phyloP scores from a whole-genome alignment of 805 yeast genomes.

The Hanseniaspora meyeri region DNA sequence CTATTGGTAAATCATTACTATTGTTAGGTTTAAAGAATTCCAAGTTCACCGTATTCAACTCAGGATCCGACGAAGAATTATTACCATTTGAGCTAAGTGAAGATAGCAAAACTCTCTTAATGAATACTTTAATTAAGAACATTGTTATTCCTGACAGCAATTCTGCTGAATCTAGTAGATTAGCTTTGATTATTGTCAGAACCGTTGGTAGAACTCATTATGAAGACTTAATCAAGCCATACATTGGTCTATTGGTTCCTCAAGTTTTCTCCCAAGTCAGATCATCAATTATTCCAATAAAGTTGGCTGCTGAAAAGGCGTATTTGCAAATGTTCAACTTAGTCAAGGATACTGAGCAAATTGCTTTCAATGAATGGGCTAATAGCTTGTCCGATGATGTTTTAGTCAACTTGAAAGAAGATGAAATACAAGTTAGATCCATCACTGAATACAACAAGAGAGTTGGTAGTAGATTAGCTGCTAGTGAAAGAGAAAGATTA shows the following conservation, averaged over 20 bases:
- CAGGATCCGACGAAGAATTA: conserved; percentile 12
- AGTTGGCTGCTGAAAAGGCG: conserved; percentile 88
- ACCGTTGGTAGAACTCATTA: conserved; percentile 58
- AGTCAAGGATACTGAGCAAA: conserved; percentile 50
- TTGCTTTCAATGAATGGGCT: conserved; percentile 55
- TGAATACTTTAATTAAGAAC: conserved; percentile 39
- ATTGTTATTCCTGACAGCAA: conserved; percentile 44
- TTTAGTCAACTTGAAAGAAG: conserved; percentile 33
- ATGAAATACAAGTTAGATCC: conserved; percentile 55
- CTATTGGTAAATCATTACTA: conserved; percentile 68
- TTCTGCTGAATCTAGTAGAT: conserved; percentile 67
- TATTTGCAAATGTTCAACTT: conserved; percentile 59
- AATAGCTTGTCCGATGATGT: conserved; percentile 29
- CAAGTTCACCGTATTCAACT: conserved; percentile 25
- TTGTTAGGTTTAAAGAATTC: conserved; percentile 34
- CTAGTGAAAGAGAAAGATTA: conserved; percentile 75
- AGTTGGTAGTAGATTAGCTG: conserved; percentile 77
- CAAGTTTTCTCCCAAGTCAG: conserved; percentile 72
- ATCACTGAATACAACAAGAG: conserved; percentile 80
- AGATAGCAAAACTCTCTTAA: conserved; percentile 32
- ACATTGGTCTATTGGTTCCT: conserved; percentile 49
- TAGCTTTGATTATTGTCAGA: conserved; percentile 62
- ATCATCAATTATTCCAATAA: conserved; percentile 80
- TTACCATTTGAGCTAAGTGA: conserved; percentile 32
- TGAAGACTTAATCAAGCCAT: conserved; percentile 38